These are phyloP conservation scores for Ogataea methanolica DNA, from an alignment of 805 yeast genomes.

Conservation along the genomic window DNA sequence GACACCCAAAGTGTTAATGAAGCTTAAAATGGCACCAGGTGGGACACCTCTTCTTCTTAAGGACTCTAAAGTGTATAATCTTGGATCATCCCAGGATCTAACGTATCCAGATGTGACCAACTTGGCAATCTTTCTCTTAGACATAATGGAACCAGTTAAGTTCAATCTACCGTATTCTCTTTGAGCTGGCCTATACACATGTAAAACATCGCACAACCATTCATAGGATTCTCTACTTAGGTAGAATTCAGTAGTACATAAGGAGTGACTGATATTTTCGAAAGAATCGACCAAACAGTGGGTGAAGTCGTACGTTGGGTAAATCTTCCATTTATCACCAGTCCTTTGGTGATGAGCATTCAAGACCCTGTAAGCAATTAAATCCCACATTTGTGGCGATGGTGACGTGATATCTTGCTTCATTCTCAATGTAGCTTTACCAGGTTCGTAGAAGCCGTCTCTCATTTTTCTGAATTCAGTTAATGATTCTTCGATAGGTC, in stretches of 20 bases:
- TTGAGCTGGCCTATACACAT: conserved; percentile 97
- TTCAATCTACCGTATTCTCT: conserved; percentile 97
- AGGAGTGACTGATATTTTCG: conserved; percentile 92
- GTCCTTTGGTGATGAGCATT: conserved; percentile 94
- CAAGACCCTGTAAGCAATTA: conserved; percentile 93
- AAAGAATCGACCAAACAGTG: conserved; percentile 98
- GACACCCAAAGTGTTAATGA: conserved; percentile 93
- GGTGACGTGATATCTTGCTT: conserved; percentile 88
- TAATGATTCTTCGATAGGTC: conserved; percentile 70
- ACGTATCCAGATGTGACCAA: conserved; percentile 78
- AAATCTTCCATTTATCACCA: conserved; percentile 95
- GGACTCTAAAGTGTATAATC: conserved; percentile 91
- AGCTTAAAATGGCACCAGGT: conserved; percentile 93
- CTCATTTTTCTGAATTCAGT: conserved; percentile 84
- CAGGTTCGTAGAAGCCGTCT: conserved; percentile 82
- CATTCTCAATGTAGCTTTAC: conserved; percentile 95
- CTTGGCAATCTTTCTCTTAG: conserved; percentile 94
- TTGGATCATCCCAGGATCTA: conserved; percentile 98
- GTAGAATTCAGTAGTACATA: conserved; percentile 94
- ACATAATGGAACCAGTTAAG: conserved; percentile 88
- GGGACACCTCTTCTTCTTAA: conserved; percentile 97
- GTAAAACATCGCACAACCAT: conserved; percentile 95
- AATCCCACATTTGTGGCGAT: conserved; percentile 99
- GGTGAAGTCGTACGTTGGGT: conserved; percentile 98
- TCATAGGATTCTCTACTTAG: conserved; percentile 93